These are phyloP conservation scores for Articulospora tetracladia DNA, from an alignment of 495 filamentous ascomycete genomes.

Conservation along the genomic window DNA sequence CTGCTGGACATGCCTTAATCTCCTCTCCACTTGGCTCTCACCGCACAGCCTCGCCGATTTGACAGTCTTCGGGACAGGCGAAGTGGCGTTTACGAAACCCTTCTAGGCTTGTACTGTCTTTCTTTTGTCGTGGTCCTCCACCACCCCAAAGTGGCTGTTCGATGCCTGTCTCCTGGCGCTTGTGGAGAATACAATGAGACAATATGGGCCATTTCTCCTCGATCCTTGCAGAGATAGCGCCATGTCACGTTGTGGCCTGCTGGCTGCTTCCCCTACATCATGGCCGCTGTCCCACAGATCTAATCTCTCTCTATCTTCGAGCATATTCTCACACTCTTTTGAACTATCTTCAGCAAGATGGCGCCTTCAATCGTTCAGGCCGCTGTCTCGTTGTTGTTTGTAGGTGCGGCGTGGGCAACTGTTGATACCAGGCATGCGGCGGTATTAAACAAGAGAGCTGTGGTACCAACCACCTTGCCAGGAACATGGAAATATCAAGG, in stretches of 20 bases:
- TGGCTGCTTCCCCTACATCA: background rate
- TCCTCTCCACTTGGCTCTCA: no score
- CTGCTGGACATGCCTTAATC: no score
- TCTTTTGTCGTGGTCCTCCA: background rate
- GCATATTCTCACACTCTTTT: conserved; percentile 1
- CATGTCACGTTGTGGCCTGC: background rate
- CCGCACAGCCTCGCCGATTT: no score
- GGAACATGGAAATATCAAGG: conserved; percentile 22
- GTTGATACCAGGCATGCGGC: background rate
- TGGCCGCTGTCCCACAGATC: background rate
- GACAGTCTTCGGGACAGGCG: no score
- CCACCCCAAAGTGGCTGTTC: background rate
- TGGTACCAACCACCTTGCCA: conserved; percentile 16
- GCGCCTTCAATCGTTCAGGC: conserved; percentile 11
- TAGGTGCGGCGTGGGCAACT: background rate
- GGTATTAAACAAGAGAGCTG: conserved; percentile 9
- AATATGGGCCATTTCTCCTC: background rate
- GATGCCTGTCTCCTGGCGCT: background rate
- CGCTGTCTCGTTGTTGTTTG: background rate
- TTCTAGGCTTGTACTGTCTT: background rate
- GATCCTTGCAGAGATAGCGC: background rate
- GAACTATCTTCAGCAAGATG: conserved; percentile 1
- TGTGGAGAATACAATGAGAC: background rate
- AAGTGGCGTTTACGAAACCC: background rate
- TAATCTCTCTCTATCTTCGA: conserved; percentile 1